phyloP scores from a whole-genome alignment of 2,329 filamentous ascomycete genomes.

The Colletotrichum sp. region DNA sequence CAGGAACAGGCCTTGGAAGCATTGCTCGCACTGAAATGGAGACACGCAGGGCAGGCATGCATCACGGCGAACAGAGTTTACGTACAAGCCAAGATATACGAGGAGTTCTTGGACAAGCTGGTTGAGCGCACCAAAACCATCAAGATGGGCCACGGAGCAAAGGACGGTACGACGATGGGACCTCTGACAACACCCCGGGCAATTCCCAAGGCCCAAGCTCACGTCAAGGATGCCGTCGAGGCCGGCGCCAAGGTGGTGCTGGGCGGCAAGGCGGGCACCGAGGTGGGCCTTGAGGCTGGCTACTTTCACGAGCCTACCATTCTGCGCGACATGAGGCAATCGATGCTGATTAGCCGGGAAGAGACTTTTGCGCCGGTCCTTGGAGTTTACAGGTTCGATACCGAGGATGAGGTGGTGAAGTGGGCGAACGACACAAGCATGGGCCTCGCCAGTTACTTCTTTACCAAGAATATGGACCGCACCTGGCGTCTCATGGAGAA shows the following conservation, averaged over 20 bases:
- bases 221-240: constrained; percentile 68
- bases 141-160: constrained; percentile 66
- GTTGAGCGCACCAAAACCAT: constrained; percentile 57
- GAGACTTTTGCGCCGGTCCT: constrained; percentile 81
- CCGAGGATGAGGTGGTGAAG: constrained; percentile 74
- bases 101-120: constrained; percentile 62
- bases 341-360: constrained; percentile 72
- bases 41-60: constrained; percentile 45
- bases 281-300: constrained; percentile 37
- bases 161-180: constrained; percentile 63
- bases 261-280: constrained; percentile 57
- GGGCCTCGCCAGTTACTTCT: constrained; percentile 79
- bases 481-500: constrained; percentile 49
- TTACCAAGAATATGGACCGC: constrained; percentile 52
- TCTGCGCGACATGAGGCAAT: constrained; percentile 68
- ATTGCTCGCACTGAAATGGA: constrained; percentile 50
- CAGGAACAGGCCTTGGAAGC: constrained; percentile 63
- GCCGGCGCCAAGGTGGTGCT: constrained; percentile 68
- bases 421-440: constrained; percentile 73
- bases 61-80: constrained; percentile 53
- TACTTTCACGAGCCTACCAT: constrained; percentile 80
- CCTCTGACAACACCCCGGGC: constrained; percentile 62
- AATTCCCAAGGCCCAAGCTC: constrained; percentile 60
- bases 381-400: constrained; percentile 72
- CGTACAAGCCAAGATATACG: constrained; percentile 55